Evolutionary conservation across 331 rosid species (phyloP), one percentile per base, ranked within the genome.

Genomic region (Cucumis variabilis): DNA sequence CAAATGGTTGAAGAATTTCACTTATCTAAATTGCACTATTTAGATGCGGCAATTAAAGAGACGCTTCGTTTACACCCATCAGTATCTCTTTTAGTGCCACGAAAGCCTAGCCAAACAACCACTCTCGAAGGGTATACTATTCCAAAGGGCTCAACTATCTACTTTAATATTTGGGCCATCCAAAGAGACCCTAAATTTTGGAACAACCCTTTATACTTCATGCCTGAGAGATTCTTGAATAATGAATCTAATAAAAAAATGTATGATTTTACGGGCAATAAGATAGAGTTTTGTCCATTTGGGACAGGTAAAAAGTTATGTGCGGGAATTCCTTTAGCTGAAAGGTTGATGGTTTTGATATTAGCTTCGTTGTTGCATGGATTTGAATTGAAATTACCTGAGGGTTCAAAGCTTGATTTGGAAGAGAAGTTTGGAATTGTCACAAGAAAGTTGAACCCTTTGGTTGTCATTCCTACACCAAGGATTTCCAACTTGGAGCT

Each of bases 241-340:
- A 77, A 72, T 33, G 83, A 79, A 21, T 41, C 30, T 69, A 23
- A 0, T 23, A 25, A 11, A 6, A 69, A 55, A 2, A 8, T 17
- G 9, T 68, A 81, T 9, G 89, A 90, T 86, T 88, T 25, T 50
- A 3, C 27, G 0, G 91, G 89, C 11, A 87, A 65, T 44, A 66
- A 50, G 1, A 76, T 83, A 82, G 11, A 85, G 7, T 93, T 69
- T 55, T 66, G 90, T n/a, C 93, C 95, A 11, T 91, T 93, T 89
- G 93, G 95, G 13, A 83, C 90, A 2, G 91, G 94, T 2, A 91
- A 92, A 23, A 88, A 91, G 83, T n/a, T 83, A 3, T 92, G 93
- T 86, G 88, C 89, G 0, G 93, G 93, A 30, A 8, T 89, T 6
- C 90, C 91, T 16, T 17, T 91, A 3, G 94, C 85, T 0, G 93